Evolutionary conservation across 202 grass and related monocot genomes (phyloP), one percentile per base, ranked within the genome.

Genomic region (Carex sylvatica): DNA sequence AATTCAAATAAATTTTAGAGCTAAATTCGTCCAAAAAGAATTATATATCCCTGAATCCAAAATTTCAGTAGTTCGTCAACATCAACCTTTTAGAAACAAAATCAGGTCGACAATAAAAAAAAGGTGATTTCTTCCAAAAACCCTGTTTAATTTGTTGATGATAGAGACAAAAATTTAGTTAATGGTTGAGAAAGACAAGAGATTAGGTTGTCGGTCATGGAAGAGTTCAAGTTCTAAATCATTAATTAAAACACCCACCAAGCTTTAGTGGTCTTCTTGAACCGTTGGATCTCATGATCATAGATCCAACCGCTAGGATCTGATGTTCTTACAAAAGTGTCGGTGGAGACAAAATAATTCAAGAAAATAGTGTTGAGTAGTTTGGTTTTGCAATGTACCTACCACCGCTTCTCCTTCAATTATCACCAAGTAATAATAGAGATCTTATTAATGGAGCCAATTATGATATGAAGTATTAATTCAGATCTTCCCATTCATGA

Each of bases 351-450:
- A 20, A 59, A 58, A 78, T 59, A 78, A 78, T 78, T 60, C 16
- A 78, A 78, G 26, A 58, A 36, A 60, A 78, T 60, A 78, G 31
- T 40, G 53, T 30, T 9, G 2, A n/a, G 30, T 28, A n/a, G 14
- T 60, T 51, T 6, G 51, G 49, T 15, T 76, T 76, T 76, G 52
- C 53, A 38, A 75, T 4, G 33, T 36, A 60, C 74, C 28, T 59
- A 36, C 74, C 53, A 78, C 74, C 53, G 30, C 30, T 36, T 78
- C 18, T 31, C 28, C 72, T 76, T 38, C 28, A 59, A 78, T 78
- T 78, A 40, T 78, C 49, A 77, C 16, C 28, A 60, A 11, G 56
- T 59, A 59, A 58, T 78, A 78, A 59, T 78, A 38, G 74, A 59
- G 15, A 18, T 54, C 20, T 78, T 60, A 78, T 22, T 58, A 22